Evolutionary conservation across 2,329 filamentous ascomycete genomes (phyloP).

Genomic region (Claviceps cyperi): DNA sequence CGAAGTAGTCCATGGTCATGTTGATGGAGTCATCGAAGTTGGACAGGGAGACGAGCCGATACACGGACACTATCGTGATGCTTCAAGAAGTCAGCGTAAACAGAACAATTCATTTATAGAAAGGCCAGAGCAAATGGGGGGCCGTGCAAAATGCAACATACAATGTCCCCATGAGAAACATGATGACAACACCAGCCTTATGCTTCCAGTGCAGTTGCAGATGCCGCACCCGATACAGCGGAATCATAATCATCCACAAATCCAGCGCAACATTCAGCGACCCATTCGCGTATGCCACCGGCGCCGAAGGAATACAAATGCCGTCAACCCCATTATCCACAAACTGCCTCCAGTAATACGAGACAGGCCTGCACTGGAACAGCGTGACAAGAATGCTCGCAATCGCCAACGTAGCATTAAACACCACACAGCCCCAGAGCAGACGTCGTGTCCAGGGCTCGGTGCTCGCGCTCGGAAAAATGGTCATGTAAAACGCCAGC

Average conservation of each 20-base stretch:
- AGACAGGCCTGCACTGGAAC: conserved; percentile 33
- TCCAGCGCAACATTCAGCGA: conserved; percentile 34
- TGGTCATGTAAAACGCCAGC: conserved; percentile 34
- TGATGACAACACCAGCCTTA: conserved; percentile 27
- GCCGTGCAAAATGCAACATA: conserved; percentile 8
- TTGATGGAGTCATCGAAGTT: conserved; percentile 12
- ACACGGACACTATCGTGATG: conserved; percentile 16
- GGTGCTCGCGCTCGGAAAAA: conserved; percentile 28
- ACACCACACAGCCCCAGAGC: conserved; percentile 22
- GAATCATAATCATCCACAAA: conserved; percentile 32
- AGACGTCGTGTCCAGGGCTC: conserved; percentile 13
- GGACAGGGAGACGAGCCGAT: conserved; percentile 15
- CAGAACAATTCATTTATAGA: not conserved
- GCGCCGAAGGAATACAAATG: conserved; percentile 30
- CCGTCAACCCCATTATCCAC: conserved; percentile 20
- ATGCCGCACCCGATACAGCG: conserved; percentile 24
- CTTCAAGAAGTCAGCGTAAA: conserved; percentile 3
- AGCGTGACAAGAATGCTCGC: conserved; percentile 26
- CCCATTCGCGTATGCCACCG: conserved; percentile 32
- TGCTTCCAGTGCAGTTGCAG: conserved; percentile 28
- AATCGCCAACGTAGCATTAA: conserved; percentile 22
- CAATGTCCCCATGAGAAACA: conserved; percentile 31
- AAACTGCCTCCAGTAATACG: conserved; percentile 35
- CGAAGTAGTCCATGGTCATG: conserved; percentile 13
- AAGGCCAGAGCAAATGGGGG: not conserved